A percentile compares a stretch with the other conserved stretches of the same genome.
These are phyloP conservation scores for Mycogone perniciosa DNA, from an alignment of 2,329 filamentous ascomycete species.

Conservation along the genomic window DNA sequence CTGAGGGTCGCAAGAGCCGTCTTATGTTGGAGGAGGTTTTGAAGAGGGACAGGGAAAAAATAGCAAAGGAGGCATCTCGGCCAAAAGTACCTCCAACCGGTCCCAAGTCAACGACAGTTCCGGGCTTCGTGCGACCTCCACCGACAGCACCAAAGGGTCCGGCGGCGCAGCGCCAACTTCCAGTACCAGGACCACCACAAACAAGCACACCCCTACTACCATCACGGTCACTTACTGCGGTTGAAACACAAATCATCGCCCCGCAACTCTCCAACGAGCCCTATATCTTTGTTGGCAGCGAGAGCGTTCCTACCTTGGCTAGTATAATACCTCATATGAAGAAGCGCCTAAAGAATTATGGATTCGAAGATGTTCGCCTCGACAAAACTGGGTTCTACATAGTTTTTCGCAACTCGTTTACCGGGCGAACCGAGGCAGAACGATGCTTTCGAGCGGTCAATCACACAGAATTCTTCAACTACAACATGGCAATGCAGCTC, in stretches of 20 bases:
- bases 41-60: slow-evolving; percentile 59
- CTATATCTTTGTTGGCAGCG: slow-evolving; percentile 84
- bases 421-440: slow-evolving; percentile 73
- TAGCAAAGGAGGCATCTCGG: slow-evolving; percentile 33
- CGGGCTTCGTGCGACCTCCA: slow-evolving; percentile 47
- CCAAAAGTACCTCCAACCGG: slow-evolving; percentile 32
- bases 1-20: slow-evolving; percentile 76
- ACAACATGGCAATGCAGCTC: slow-evolving; percentile 84
- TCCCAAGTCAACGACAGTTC: slow-evolving; percentile 26
- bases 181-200: slow-evolving; percentile 23
- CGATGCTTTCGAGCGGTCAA: slow-evolving; percentile 74
- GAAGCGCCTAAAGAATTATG: slow-evolving; percentile 77
- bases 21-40: slow-evolving; percentile 71
- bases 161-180: slow-evolving; percentile 45
- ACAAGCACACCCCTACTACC: slow-evolving; percentile 20
- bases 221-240: slow-evolving; percentile 36
- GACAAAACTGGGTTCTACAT: slow-evolving; percentile 88
- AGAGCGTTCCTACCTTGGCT: slow-evolving; percentile 77
- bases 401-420: slow-evolving; percentile 72
- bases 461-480: slow-evolving; percentile 82
- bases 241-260: slow-evolving; percentile 62
- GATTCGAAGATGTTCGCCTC: slow-evolving; percentile 73
- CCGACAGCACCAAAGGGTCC: slow-evolving; percentile 85
- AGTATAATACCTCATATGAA: slow-evolving; percentile 86
- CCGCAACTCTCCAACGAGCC: slow-evolving; percentile 69